Percentiles rank a stretch among this genome's conserved stretches.
These are phyloP conservation scores for Amanita rimosa DNA, from an alignment of 768 basidiomycete species.

Conservation along the genomic window DNA sequence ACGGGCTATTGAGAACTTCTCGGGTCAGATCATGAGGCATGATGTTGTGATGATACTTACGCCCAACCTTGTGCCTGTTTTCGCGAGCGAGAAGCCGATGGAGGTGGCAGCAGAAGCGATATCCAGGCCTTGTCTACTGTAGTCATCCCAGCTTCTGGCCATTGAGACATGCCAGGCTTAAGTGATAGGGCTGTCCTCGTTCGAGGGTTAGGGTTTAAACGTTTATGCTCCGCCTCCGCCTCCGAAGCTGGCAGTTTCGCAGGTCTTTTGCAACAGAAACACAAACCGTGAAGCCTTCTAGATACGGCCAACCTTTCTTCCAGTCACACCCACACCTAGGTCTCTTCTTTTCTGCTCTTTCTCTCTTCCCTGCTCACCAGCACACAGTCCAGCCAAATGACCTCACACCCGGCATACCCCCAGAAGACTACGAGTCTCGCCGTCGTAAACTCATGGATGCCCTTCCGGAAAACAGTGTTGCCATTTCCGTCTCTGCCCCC, in stretches of 20 bases:
- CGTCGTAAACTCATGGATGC: conserved; percentile 59
- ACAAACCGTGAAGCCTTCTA: conserved; percentile 48
- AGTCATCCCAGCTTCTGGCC: conserved; percentile 36
- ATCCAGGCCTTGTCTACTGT: conserved; percentile 51
- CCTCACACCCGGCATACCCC: conserved; percentile 73
- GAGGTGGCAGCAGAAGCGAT: conserved; percentile 51
- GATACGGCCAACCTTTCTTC: conserved; percentile 69
- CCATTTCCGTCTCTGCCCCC: conserved; percentile 67
- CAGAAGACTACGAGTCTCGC: conserved; percentile 66
- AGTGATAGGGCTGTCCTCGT: background rate
- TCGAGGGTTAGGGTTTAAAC: conserved; percentile 6
- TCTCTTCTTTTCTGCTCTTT: conserved; percentile 14
- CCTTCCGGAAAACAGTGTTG: conserved; percentile 63
- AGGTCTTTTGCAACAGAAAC: conserved; percentile 4
- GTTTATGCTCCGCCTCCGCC: background rate
- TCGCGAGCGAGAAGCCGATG: conserved; percentile 59
- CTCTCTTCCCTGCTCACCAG: background rate
- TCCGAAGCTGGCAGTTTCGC: background rate
- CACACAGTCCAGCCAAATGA: conserved; percentile 46
- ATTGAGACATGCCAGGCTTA: conserved; percentile 12
- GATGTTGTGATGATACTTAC: conserved; percentile 29
- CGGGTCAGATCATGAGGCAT: background rate
- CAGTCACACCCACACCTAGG: conserved; percentile 77
- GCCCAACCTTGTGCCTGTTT: conserved; percentile 56
- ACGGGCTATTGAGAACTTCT: conserved; percentile 59